Base-by-base conservation (phyloP, 495 filamentous ascomycete species). In the Penicillium ucsense region DNA sequence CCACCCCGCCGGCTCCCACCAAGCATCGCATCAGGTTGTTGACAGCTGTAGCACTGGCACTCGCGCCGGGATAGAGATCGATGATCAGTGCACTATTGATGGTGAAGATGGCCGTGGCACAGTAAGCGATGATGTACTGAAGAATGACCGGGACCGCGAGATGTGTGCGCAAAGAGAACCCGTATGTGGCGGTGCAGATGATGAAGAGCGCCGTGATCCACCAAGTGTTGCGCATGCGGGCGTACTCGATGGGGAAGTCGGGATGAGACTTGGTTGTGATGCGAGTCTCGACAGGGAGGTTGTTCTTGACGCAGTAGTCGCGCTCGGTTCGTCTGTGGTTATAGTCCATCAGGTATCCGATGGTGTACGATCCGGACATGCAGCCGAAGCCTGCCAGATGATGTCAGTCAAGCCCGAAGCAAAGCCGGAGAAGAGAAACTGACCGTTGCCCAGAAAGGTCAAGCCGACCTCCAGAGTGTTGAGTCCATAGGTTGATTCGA, bases 1-100 rank as follows among this genome's bases (percentile, higher is more conserved):
- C 83, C 8, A 80, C 81, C 29, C 78, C 79, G 0, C 65, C 83
- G 3, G 84, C 85, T 9, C 84, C 84, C 8, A 88, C 58, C 30
- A 83, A 50, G 54, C 83, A 88, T 20, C 84, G 62, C 29, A 80
- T 78, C 36, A 89, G 58, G 54, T 89, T 88, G 55, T 85, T 85
- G 6, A 82, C 79, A 0, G 85, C 85, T 0, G 83, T 82, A 0
- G 82, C 83, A 7, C 83, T 81, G 0, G 77, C 79, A 3, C 82
- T 80, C 3, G 63, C 72, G 2, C 71, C 70, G 0, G 78, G 78
- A 48, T 82, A 82, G 5, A 86, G 67, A 49, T 89, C 85, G 8
- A 87, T 76, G 20, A 88, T 61, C 51, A 88, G 59, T 0, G 78
- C 73, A 47, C 68, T 75, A 51, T 80, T 73, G 51, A 80, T 73